phyloP scores from a whole-genome alignment of 805 yeast genomes.

The Barnettozyma salicaria region DNA sequence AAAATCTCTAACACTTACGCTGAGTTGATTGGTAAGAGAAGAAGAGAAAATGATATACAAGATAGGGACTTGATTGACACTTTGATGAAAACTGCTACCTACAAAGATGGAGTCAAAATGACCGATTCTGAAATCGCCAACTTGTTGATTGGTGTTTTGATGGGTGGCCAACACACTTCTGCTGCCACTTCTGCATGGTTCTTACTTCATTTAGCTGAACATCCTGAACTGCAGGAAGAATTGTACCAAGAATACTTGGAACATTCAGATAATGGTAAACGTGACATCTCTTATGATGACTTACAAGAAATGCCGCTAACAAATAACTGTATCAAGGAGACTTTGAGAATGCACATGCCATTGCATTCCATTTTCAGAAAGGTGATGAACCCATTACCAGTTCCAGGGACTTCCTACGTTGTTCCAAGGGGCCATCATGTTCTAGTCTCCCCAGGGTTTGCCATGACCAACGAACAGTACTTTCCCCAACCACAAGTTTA shows the following conservation, averaged over 20 bases:
- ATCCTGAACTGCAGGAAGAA: constrained; percentile 80
- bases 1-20: constrained; percentile 76
- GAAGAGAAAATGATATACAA: constrained; percentile 68
- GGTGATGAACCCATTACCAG: constrained; percentile 70
- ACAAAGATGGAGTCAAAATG: constrained; percentile 92
- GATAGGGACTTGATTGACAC: constrained; percentile 88
- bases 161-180: constrained; percentile 99
- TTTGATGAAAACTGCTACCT: constrained; percentile 72
- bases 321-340: constrained; percentile 83
- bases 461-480: constrained; percentile 68
- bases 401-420: constrained; percentile 72
- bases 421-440: constrained; percentile 90
- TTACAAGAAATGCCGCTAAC: constrained; percentile 76
- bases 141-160: constrained; percentile 86
- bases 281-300: constrained; percentile 71
- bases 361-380: constrained; percentile 93
- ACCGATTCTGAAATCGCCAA: constrained; percentile 93
- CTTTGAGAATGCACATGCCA: constrained; percentile 94
- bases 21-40: constrained; percentile 69
- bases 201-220: constrained; percentile 81
- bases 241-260: constrained; percentile 66
- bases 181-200: constrained; percentile 96
- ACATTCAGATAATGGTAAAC: constrained; percentile 49
- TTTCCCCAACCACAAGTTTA: constrained; percentile 72
- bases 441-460: constrained; percentile 89